Conservation (phyloP, 2,329 filamentous ascomycete genomes). For the Lasiodiplodia sp. region DNA sequence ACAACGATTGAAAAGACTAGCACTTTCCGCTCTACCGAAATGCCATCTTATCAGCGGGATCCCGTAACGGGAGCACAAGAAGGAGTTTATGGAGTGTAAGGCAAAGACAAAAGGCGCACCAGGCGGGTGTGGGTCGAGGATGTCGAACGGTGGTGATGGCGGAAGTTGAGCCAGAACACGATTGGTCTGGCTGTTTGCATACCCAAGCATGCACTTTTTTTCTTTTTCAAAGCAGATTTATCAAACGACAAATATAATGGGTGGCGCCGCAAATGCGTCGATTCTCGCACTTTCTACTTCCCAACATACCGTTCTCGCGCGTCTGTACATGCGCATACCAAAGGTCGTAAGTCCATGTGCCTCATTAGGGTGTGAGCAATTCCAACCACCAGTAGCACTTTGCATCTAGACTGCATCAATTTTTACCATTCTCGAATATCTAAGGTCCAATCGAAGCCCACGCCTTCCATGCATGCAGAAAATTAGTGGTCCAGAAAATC, state of each 20-base stretch:
- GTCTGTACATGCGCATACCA: neutral
- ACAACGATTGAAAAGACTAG: neutral
- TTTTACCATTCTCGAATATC: neutral
- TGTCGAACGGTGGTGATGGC: neutral
- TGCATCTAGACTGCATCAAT: no score
- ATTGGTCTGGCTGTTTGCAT: constrained; percentile 13
- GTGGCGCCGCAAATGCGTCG: constrained; percentile 1
- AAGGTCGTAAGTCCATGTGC: neutral
- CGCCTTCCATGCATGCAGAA: neutral
- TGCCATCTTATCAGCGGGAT: neutral
- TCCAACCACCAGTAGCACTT: neutral
- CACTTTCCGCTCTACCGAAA: constrained; percentile 8
- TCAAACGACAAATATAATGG: constrained; percentile 12
- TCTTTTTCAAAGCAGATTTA: neutral
- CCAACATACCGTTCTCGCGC: neutral
- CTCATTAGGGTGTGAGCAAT: neutral
- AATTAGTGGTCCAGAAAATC: neutral
- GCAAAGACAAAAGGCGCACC: neutral
- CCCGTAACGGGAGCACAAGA: neutral
- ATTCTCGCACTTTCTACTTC: neutral
- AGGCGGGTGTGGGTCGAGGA: neutral
- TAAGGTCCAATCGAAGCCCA: neutral
- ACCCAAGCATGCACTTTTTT: constrained; percentile 15
- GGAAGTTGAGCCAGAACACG: constrained; percentile 4
- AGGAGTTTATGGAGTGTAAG: constrained; percentile 17